phyloP scores from a whole-genome alignment of 2,329 filamentous ascomycete genomes.

The Didymella glomerata region DNA sequence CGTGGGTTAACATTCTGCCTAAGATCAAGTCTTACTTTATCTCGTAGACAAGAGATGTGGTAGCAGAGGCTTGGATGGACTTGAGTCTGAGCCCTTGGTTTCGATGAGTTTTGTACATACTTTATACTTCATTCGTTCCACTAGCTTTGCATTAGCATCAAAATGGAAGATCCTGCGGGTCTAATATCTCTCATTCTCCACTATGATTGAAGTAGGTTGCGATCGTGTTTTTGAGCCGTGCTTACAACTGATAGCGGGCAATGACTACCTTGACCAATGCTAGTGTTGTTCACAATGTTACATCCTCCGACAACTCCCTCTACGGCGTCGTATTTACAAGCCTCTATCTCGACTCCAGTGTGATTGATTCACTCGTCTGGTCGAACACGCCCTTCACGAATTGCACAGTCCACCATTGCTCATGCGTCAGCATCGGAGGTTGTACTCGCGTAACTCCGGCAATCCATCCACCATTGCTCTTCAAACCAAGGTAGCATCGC shows the following conservation, averaged over 20 bases:
- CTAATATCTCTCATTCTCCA: neutral
- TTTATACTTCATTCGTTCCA: neutral
- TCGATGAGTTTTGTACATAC: conserved; percentile 9
- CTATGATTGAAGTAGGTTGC: neutral
- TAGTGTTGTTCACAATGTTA: neutral
- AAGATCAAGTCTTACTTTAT: conserved; percentile 50
- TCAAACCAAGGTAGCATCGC: neutral
- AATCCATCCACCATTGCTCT: neutral
- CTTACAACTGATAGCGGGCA: neutral
- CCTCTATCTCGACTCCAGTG: neutral
- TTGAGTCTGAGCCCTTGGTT: neutral
- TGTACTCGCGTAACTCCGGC: neutral
- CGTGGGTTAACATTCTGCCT: conserved; percentile 50
- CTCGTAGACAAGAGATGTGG: neutral
- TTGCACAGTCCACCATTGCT: neutral
- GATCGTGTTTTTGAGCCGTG: neutral
- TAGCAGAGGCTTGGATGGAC: neutral
- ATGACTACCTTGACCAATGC: neutral
- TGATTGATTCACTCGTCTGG: neutral
- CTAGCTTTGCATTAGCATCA: neutral
- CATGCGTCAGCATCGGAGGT: neutral
- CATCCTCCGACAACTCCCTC: neutral
- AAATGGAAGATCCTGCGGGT: conserved; percentile 2
- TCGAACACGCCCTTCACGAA: neutral
- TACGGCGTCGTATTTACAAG: neutral